phyloP scores from a whole-genome alignment of 2,329 filamentous ascomycete species.

The Aspergillus novoparasiticus region DNA sequence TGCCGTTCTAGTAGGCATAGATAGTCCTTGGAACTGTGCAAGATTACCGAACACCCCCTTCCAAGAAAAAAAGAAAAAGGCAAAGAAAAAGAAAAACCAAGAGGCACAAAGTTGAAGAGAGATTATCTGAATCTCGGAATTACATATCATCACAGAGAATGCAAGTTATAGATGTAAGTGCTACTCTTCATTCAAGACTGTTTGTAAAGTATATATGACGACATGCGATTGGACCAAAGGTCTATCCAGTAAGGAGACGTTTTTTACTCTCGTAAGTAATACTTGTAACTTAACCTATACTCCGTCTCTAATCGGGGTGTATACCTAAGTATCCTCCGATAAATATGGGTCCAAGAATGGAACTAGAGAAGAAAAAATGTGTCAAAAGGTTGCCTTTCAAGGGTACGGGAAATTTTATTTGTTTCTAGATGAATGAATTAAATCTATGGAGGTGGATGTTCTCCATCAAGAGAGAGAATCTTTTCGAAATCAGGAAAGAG shows the following conservation, averaged over 20 bases:
- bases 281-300: neutral
- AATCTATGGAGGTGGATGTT: neutral
- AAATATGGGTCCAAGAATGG: neutral
- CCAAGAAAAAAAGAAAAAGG: neutral
- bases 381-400: neutral
- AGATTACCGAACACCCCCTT: neutral
- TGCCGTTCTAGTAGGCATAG: neutral
- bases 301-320: neutral
- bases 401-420: neutral
- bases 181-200: neutral
- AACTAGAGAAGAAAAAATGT: neutral
- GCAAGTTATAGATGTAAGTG: neutral
- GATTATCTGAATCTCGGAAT: neutral
- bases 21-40: neutral
- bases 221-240: neutral
- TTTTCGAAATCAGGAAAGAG: neutral
- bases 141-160: neutral
- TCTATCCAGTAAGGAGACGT: neutral
- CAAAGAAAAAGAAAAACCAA: neutral
- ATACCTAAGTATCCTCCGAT: neutral
- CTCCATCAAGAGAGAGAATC: constrained; percentile 2
- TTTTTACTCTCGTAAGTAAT: neutral
- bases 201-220: neutral
- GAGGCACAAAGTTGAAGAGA: neutral
- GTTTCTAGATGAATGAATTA: neutral